Evolutionary conservation across 2,329 filamentous ascomycete genomes (phyloP).

Genomic region (Colletotrichum falcatum): DNA sequence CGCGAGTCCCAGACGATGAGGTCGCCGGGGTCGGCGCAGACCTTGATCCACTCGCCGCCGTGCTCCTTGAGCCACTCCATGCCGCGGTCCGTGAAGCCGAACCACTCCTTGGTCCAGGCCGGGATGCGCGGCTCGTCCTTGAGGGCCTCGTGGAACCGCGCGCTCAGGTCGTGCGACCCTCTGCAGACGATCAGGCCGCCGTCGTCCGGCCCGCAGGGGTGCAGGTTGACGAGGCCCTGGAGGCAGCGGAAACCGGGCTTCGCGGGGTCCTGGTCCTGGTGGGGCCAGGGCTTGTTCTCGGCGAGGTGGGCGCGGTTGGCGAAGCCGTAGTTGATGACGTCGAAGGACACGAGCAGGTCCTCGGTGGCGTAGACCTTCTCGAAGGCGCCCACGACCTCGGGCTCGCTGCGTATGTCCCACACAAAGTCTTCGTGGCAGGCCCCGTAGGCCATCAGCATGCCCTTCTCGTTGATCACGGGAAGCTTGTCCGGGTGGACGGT

Average conservation of each 20-base stretch:
- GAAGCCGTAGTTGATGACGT: slow-evolving; percentile 59
- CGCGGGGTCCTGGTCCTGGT: slow-evolving; percentile 56
- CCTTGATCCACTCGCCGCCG: slow-evolving; percentile 51
- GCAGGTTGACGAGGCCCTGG: slow-evolving; percentile 62
- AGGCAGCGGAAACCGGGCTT: slow-evolving; percentile 62
- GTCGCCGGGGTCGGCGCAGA: slow-evolving; percentile 57
- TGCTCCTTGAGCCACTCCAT: slow-evolving; percentile 52
- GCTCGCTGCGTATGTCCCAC: slow-evolving; percentile 61
- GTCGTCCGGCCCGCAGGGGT: slow-evolving; percentile 50
- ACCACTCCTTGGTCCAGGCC: slow-evolving; percentile 52
- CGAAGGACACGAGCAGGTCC: slow-evolving; percentile 62
- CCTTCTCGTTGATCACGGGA: slow-evolving; percentile 60
- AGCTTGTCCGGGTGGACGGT: slow-evolving; percentile 54
- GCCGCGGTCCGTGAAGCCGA: slow-evolving; percentile 51
- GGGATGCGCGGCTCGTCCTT: slow-evolving; percentile 50
- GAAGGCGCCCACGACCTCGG: slow-evolving; percentile 59
- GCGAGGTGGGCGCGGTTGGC: slow-evolving; percentile 53
- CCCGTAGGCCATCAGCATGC: slow-evolving; percentile 60
- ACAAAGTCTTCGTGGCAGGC: slow-evolving; percentile 62
- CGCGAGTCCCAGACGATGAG: slow-evolving; percentile 59
- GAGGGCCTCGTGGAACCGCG: slow-evolving; percentile 52
- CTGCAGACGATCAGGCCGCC: slow-evolving; percentile 51
- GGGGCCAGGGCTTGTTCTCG: slow-evolving; percentile 58
- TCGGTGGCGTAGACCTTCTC: slow-evolving; percentile 58
- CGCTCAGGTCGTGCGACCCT: slow-evolving; percentile 46